Conservation (phyloP, 805 yeast genomes). For the Ogataea sp. region DNA sequence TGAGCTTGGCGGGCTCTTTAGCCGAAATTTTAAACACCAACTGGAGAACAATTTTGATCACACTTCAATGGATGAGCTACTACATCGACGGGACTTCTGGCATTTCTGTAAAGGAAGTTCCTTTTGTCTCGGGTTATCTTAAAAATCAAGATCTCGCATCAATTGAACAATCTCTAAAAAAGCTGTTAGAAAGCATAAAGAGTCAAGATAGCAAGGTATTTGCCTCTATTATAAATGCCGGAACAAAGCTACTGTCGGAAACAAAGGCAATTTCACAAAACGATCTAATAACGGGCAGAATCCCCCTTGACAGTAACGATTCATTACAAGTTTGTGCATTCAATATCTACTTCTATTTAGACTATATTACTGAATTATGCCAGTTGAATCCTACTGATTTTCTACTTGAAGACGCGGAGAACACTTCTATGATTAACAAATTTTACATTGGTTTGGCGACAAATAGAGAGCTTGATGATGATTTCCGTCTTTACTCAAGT, state of each 20-base stretch:
- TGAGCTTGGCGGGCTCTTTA: conserved; percentile 71
- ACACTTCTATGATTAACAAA: conserved; percentile 41
- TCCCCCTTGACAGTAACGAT: conserved; percentile 11
- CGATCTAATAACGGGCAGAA: conserved; percentile 5
- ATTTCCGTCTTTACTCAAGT: conserved; percentile 40
- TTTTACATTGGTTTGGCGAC: conserved; percentile 39
- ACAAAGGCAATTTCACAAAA: background rate
- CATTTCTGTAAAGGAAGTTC: conserved; percentile 29
- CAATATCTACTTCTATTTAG: conserved; percentile 48
- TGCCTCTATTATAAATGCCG: conserved; percentile 34
- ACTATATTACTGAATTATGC: conserved; percentile 44
- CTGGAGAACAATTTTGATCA: conserved; percentile 56
- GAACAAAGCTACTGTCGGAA: conserved; percentile 32
- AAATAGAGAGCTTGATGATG: conserved; percentile 33
- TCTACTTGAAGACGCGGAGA: conserved; percentile 29
- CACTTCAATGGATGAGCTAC: conserved; percentile 76
- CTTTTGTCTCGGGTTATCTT: conserved; percentile 35
- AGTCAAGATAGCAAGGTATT: conserved; percentile 48
- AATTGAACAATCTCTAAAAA: conserved; percentile 49
- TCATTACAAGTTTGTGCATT: conserved; percentile 35
- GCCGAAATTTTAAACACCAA: conserved; percentile 62
- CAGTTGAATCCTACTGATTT: conserved; percentile 45
- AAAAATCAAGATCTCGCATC: conserved; percentile 37
- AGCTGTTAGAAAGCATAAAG: conserved; percentile 54
- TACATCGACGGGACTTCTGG: conserved; percentile 56